Base-by-base conservation (phyloP, 352 stramenopile genomes). In the Phytophthora pini region DNA sequence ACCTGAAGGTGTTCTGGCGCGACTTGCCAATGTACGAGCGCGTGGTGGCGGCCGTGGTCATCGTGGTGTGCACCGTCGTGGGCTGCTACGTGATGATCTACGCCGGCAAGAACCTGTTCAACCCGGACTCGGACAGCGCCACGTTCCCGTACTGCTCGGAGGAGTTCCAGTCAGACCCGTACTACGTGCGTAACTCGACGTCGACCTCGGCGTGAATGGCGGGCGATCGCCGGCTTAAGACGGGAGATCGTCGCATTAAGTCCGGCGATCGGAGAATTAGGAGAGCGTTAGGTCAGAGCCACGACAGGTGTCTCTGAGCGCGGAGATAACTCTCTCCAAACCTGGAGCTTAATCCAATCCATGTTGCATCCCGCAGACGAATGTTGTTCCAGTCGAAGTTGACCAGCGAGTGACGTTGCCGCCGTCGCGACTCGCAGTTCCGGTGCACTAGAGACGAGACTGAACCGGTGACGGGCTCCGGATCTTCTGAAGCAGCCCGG, bases 121-220 rank as follows among this genome's bases (percentile, higher is more conserved):
- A 61, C 17, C 70, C 70, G 26, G 65, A 74, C 47, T 49, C 50
- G 11, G 58, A 62, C 55, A 45, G 20, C 4, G 27, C 39, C 13
- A 78, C 72, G n/a, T 89, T 89, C 65, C 75, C 73, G 29, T 89
- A 83, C 61, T 89, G 80, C 67, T 46, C 76, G 26, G 67, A 60
- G 8, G 63, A 80, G 65, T 76, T 72, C 59, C 72, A 87, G 65
- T 61, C 63, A 12, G 62, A 77, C 34, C 47, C 69, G 41, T 89
- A 84, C 61, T 87, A 76, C 59, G 54, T 73, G 11, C 51, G 59
- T 22, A 77, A 67, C 60, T 24, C 47, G n/a, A 61, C 48, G 24
- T 70, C 61, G 22, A 60, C 47, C 13, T 70, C 61, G 34, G 63
- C 45, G 43, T 71, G 64, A 72, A 64, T 32, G 26, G 52, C 46